These are phyloP conservation scores for Eucalyptus marginata DNA, from an alignment of 345 rosid species.

Conservation along the genomic window DNA sequence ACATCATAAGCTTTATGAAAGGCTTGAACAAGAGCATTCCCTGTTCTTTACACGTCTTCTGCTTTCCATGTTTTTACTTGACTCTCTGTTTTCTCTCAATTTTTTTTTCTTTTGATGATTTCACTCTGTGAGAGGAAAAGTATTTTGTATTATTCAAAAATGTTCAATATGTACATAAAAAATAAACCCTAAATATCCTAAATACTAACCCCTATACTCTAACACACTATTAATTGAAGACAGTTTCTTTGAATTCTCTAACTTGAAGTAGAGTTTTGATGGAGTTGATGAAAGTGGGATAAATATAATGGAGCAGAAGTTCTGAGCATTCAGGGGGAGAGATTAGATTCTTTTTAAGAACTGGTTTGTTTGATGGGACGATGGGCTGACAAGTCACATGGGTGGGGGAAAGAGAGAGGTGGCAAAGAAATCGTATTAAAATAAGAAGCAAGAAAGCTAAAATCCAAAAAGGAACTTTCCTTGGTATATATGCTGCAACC, in stretches of 20 bases:
- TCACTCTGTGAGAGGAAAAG: not conserved
- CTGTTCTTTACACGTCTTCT: not conserved
- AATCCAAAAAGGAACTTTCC: not conserved
- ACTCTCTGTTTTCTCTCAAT: not conserved
- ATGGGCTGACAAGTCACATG: not conserved
- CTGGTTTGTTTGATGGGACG: not conserved
- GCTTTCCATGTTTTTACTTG: not conserved
- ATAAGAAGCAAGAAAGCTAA: not conserved
- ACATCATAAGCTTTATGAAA: not conserved
- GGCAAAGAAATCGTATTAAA: not conserved
- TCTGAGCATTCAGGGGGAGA: not conserved
- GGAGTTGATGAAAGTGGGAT: not conserved
- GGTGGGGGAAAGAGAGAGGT: not conserved
- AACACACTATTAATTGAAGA: not conserved
- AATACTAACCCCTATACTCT: too few species aligned
- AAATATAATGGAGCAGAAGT: not conserved
- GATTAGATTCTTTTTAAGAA: not conserved
- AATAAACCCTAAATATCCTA: too few species aligned
- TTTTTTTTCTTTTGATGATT: not conserved
- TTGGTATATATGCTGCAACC: not conserved
- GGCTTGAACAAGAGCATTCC: not conserved
- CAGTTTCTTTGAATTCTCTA: not conserved
- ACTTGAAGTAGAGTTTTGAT: not conserved
- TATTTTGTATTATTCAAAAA: too few species aligned
- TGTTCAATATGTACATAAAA: too few species aligned